Evolutionary conservation across 208 protist species (phyloP), one percentile per base, ranked within the genome.

Genomic region (Leishmania lainsoni): DNA sequence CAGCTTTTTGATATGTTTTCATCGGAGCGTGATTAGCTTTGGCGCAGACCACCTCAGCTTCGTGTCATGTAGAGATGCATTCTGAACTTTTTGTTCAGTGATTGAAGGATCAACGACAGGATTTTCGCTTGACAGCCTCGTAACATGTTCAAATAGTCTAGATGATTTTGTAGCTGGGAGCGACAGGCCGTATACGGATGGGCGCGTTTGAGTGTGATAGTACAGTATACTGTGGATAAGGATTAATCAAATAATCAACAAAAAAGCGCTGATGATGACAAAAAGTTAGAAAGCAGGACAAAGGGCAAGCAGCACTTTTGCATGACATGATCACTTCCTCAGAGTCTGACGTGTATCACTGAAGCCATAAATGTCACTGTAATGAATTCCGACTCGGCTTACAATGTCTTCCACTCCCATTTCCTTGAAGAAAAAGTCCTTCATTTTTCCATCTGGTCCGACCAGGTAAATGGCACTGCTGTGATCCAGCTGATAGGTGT

Each of bases 401-500:
- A 97, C 87, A 16, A 81, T 82, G 70, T 96, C 85, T 0, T 90
- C 74, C 2, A 92, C 61, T n/a, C 92, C 91, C 92, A 97, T 97
- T 61, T 96, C 94, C 70, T 90, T 87, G 78, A 95, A 96, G 79
- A 95, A 95, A 72, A 97, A 97, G 83, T 97, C 94, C 75, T 94
- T 94, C 90, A 97, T 92, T 69, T 97, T 95, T 14, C 94, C 92
- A 79, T 97, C 92, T 14, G 92, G 92, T 0, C 92, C 92, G 1
- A 97, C 94, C 26, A 97, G 85, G 61, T 96, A 97, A 42, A 97
- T 93, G 61, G 92, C 91, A 73, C 92, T 94, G 86, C 92, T 96
- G 83, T 97, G 94, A 76, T 97, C 94, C 73, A 97, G 93, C 81
- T 97, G 94, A 74, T 93, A 97, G 5, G 89, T 92, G 83, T 96